Base-by-base conservation (phyloP, 331 rosid species). In the Cydonia oblonga region DNA sequence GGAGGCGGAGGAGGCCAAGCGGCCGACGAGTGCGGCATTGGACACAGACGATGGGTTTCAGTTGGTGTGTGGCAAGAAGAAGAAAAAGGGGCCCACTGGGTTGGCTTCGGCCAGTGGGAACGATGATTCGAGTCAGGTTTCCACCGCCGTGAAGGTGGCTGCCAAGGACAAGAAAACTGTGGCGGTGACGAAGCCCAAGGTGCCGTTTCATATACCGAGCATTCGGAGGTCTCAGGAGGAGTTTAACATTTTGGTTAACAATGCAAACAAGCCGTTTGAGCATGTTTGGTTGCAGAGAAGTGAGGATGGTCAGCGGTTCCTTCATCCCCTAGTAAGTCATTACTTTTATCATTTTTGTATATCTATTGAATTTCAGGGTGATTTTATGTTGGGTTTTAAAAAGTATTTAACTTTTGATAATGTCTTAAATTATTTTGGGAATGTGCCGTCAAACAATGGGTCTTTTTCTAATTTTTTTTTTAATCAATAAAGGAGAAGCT, bases 211-310 rank as follows among this genome's bases (percentile, higher is more conserved):
- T 76, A 81, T 91, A 40, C 86, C 92, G 14, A 78, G 91, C 4
- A 85, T 95, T 60, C 78, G 69, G 60, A 89, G 85, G 79, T 96
- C 99, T 40, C 99, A 95, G 80, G 90, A 88, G 35, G 88, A 80
- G 74, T 91, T 77, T 40, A 88, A 80, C 20, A 86, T 95, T 58
- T 58, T 80, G 49, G 90, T 89, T 61, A 79, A 91, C 66, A 95
- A 95, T 76, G 46, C 82, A 0, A 91, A 91, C 74, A 85, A 85
- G 73, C 91, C 96, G 7, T 95, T 91, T 78, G 85, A 84, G 72
- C 99, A 95, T 86, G 90, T 83, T 68, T 84, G 90, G 97, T 63
- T 95, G 88, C 82, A 87, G 79, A 89, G 79, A 79, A 83, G 84
- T 80, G 96, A 89, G 20, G 97, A 95, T 77, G 99, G 81, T 29